A percentile compares a stretch with the other conserved stretches of the same genome.
Conservation (phyloP, 257 asterid genomes). For the Apocynum venetum region DNA sequence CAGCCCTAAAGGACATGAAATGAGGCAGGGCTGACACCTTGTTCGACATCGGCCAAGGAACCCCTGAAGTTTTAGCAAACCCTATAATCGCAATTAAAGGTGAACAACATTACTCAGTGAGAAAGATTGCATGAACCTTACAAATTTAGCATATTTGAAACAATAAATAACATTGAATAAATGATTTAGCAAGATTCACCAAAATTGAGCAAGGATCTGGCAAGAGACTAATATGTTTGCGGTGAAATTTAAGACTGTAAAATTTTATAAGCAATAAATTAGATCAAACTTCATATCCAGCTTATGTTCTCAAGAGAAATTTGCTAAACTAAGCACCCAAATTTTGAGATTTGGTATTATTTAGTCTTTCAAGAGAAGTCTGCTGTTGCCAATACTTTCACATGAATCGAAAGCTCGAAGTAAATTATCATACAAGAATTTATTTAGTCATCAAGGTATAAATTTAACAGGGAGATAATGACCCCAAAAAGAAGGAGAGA, state of each 20-base stretch:
- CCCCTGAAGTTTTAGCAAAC: constrained; percentile 35
- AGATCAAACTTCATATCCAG: neutral
- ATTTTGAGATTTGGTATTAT: neutral
- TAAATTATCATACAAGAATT: neutral
- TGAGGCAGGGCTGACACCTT: constrained; percentile 50
- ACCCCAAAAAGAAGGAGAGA: neutral
- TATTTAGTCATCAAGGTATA: neutral
- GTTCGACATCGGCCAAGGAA: constrained; percentile 41
- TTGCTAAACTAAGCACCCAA: constrained; percentile 1
- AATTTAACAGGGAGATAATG: neutral
- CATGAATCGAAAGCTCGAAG: neutral
- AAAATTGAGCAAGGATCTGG: neutral
- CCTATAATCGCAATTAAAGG: constrained; percentile 22
- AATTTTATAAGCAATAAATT: neutral
- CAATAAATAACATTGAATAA: neutral
- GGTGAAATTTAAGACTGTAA: neutral
- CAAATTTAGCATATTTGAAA: neutral
- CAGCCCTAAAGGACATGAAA: constrained; percentile 41
- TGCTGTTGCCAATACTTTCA: neutral
- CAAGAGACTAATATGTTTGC: neutral
- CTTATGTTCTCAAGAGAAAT: neutral
- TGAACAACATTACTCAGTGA: neutral
- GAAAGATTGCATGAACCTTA: neutral
- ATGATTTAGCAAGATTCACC: neutral
- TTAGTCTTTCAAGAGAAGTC: neutral